Base-by-base conservation (phyloP, 2,329 filamentous ascomycete species). In the Sporothrix variecibatus region DNA sequence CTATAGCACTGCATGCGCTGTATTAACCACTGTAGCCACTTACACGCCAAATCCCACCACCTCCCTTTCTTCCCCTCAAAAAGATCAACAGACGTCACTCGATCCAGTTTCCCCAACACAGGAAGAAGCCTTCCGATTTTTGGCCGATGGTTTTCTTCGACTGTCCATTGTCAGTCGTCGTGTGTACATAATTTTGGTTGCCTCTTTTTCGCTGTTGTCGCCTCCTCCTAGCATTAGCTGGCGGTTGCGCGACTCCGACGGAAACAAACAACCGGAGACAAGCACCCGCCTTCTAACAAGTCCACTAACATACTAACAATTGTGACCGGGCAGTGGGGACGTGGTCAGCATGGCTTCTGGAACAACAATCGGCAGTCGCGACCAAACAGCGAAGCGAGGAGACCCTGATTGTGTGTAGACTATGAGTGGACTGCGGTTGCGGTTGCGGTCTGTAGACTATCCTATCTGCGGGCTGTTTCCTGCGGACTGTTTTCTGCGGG, bases 91-190 rank as follows among this genome's bases (percentile, higher is more conserved):
- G 20, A n/a, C 56, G 56, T 31, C 26, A 34, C 2, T n/a, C 31
- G 7, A 9, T 38, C 17, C 20, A 64, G 1, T 4, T 3, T 20
- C 31, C 20, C 20, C 15, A 40, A 40, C 60, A 23, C 7, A 64
- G 60, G 60, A 64, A 64, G 60, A 64, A 64, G 31, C 60, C 31
- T 40, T 64, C 60, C 60, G 60, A 64, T 64, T 64, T 23, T 12
- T 23, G 17, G 31, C n/a, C 60, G 20, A 23, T 40, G 49, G 3
- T 1, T 53, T 23, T 20, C 49, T 5, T 53, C 20, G 49, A 53
- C 23, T 23, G 49, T 20, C 20, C 7, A 9, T 8, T 53, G 3
- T 23, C 20, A 23, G 5, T 23, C 20, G 3, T n/a, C 20, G 15
- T 23, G 40, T 43, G 40, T 9, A 43, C 40, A 43, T 53, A 28